phyloP scores from a whole-genome alignment of 331 rosid genomes.

The Quercus phellos region DNA sequence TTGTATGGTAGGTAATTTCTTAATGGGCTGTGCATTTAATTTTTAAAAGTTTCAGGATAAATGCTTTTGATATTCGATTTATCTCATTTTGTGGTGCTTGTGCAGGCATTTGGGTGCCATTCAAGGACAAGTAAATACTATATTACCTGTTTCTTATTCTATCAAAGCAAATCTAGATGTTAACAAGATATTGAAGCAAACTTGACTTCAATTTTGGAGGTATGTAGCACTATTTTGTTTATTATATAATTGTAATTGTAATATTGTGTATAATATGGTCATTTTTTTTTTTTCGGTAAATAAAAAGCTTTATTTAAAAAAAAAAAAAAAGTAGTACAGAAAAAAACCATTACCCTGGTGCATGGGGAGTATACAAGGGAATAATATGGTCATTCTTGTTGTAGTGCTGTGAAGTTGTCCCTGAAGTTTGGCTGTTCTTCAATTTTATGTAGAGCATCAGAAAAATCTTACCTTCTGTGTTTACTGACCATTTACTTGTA shows the following conservation, averaged over 20 bases:
- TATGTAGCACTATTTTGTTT: not conserved
- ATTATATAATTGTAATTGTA: too few relatives aligned
- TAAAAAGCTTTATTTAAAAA: too few relatives aligned
- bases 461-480: not conserved
- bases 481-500: not conserved
- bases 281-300: too few relatives aligned
- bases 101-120: constrained; percentile 4
- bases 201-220: not conserved
- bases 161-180: not conserved
- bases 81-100: not conserved
- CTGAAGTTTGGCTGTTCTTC: not conserved
- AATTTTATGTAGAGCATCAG: not conserved
- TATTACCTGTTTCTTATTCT: not conserved
- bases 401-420: not conserved
- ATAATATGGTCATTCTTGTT: too few relatives aligned
- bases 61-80: not conserved
- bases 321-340: too few relatives aligned
- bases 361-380: too few relatives aligned
- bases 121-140: not conserved
- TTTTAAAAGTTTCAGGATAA: not conserved
- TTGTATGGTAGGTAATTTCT: not conserved
- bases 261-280: too few relatives aligned
- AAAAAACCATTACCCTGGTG: too few relatives aligned
- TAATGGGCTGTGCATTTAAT: not conserved
- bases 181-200: not conserved